These are phyloP conservation scores for Cicer yamashitae DNA, from an alignment of 306 rosid species.

Conservation along the genomic window DNA sequence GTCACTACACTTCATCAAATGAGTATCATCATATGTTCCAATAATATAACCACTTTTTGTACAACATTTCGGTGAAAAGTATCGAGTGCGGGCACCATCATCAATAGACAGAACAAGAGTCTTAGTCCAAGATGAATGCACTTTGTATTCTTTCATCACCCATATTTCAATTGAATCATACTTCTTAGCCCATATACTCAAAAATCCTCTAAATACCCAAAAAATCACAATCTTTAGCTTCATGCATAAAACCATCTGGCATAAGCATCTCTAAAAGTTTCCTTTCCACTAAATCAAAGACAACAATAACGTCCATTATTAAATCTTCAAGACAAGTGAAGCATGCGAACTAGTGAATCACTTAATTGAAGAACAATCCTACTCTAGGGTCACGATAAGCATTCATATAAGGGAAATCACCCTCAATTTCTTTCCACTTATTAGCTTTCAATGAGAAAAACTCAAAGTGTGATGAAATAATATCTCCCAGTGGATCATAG, in stretches of 20 bases:
- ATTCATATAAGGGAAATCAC: not conserved
- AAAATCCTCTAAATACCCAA: conserved; percentile 23
- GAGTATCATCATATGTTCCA: not conserved
- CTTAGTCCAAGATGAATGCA: conserved; percentile 44
- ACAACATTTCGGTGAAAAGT: conserved; percentile 9
- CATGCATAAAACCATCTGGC: not conserved
- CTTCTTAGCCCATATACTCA: not conserved
- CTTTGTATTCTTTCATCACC: conserved; percentile 41
- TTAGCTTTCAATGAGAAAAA: conserved; percentile 22
- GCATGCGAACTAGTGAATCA: conserved; percentile 37
- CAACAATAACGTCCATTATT: not conserved
- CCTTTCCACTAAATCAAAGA: conserved; percentile 35
- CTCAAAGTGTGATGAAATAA: not conserved
- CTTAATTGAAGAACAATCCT: not conserved
- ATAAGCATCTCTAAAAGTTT: conserved; percentile 10
- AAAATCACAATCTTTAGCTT: not conserved
- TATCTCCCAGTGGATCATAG: no score
- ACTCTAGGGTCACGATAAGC: no score
- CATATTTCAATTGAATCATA: conserved; percentile 5
- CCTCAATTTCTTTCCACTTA: not conserved
- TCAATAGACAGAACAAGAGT: not conserved
- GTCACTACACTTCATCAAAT: conserved; percentile 24
- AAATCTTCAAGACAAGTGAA: not conserved
- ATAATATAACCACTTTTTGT: not conserved
- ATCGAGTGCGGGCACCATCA: no score